phyloP scores from a whole-genome alignment of 345 rosid genomes.

The Diplotaxis tenuifolia region DNA sequence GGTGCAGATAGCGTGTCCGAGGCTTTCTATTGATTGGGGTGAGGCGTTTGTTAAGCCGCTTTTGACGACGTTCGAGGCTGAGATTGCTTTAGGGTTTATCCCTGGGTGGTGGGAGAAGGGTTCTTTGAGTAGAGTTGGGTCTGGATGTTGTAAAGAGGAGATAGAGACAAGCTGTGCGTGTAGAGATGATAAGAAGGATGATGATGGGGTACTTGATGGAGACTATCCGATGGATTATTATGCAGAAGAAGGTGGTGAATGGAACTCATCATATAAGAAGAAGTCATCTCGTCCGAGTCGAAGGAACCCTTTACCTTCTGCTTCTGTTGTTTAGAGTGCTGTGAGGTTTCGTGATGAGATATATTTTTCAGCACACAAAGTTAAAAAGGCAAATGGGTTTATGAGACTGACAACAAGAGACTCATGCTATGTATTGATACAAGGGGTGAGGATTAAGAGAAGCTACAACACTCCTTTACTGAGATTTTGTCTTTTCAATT shows the following conservation, averaged over 20 bases:
- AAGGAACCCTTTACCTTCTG: conserved; percentile 31
- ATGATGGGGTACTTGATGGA: conserved; percentile 36
- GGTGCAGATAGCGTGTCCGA: conserved; percentile 93
- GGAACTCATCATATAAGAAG: conserved; percentile 86
- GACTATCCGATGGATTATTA: conserved; percentile 96
- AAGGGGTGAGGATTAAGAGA: not conserved
- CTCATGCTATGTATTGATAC: not conserved
- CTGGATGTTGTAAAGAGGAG: conserved; percentile 32
- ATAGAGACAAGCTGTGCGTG: conserved; percentile 37
- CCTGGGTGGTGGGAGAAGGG: conserved; percentile 88
- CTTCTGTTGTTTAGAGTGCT: conserved; percentile 27
- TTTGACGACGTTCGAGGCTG: conserved; percentile 85
- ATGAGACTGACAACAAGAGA: not conserved
- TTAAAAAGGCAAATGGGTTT: not conserved
- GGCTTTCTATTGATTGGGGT: conserved; percentile 97
- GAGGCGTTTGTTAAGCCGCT: conserved; percentile 81
- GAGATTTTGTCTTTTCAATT: not conserved
- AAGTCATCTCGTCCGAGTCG: conserved; percentile 50
- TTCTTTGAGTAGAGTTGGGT: conserved; percentile 19
- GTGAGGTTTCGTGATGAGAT: not conserved
- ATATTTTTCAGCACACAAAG: not conserved
- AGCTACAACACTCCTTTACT: not conserved
- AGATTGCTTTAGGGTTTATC: conserved; percentile 68
- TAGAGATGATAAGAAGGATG: conserved; percentile 24
- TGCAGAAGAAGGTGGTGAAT: conserved; percentile 93